Evolutionary conservation across 2,329 filamentous ascomycete species (phyloP).

Genomic region (Sordariomycetes sp.): DNA sequence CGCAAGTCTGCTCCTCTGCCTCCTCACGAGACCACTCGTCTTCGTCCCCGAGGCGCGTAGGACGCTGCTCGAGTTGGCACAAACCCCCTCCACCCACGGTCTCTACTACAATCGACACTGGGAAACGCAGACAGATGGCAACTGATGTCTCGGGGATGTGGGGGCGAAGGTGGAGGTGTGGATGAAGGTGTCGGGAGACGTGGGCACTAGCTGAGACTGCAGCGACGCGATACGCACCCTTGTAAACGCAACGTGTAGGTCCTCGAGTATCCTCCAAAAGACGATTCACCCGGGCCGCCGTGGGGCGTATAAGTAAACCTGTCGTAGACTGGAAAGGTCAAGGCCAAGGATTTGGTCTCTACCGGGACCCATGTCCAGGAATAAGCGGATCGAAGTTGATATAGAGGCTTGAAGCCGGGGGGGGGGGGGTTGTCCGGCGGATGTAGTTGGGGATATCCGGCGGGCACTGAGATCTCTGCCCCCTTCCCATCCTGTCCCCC

Average conservation of each 20-base stretch:
- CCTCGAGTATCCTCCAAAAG: constrained; percentile 18
- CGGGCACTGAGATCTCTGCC: not conserved
- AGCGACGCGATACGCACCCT: constrained; percentile 33
- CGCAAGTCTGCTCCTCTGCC: not conserved
- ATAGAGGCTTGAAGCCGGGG: not conserved
- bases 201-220: constrained; percentile 28
- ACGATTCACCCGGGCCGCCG: not conserved
- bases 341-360: not conserved
- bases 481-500: not conserved
- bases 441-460: constrained; percentile 2
- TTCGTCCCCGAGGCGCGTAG: not conserved
- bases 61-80: not conserved
- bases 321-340: not conserved
- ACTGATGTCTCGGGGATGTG: too few relatives aligned
- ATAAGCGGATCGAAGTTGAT: not conserved
- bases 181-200: not conserved
- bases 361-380: not conserved
- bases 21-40: not conserved
- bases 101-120: not conserved
- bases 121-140: not conserved
- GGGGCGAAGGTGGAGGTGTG: too few relatives aligned
- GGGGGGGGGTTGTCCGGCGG: not conserved
- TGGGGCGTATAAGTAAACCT: not conserved
- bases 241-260: constrained; percentile 26
- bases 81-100: not conserved